These are phyloP conservation scores for Nepenthes mirabilis DNA, from an alignment of 148 eudicot species.

Conservation along the genomic window DNA sequence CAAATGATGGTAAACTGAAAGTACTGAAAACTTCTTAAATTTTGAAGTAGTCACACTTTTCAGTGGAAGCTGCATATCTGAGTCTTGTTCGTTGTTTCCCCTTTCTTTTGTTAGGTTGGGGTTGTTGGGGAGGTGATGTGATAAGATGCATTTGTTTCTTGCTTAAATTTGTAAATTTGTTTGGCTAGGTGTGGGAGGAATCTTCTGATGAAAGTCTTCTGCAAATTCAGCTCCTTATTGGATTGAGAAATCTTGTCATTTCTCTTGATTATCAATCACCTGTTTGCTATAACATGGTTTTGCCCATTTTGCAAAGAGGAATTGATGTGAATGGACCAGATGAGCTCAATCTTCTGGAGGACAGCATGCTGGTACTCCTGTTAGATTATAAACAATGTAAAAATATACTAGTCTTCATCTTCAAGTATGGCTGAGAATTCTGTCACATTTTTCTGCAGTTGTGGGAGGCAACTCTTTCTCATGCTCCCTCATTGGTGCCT, in stretches of 20 bases:
- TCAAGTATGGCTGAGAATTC: conserved; percentile 5
- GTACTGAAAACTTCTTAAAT: too few relatives aligned
- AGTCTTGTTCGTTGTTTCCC: background rate
- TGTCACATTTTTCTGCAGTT: conserved; percentile 36
- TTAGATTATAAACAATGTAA: background rate
- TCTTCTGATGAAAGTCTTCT: conserved; percentile 89
- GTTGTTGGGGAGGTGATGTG: too few relatives aligned
- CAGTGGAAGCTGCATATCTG: background rate
- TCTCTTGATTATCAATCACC: conserved; percentile 91
- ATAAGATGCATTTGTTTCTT: too few relatives aligned
- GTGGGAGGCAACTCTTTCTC: conserved; percentile 91
- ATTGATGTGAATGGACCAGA: conserved; percentile 76
- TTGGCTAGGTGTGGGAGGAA: conserved; percentile 82
- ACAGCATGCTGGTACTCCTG: conserved; percentile 72
- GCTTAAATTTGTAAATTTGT: background rate
- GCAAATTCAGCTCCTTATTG: conserved; percentile 94
- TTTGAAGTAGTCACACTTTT: too few relatives aligned
- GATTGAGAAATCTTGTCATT: conserved; percentile 72
- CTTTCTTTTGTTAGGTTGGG: background rate
- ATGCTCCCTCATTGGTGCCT: conserved; percentile 87
- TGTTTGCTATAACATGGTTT: conserved; percentile 56
- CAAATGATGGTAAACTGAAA: too few relatives aligned
- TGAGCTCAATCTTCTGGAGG: conserved; percentile 86
- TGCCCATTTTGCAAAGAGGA: conserved; percentile 72
- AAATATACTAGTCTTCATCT: background rate